A percentile compares a stretch with the other conserved stretches of the same genome.
Conservation (phyloP, 2,329 filamentous ascomycete species). For the Seiridium cupressi region DNA sequence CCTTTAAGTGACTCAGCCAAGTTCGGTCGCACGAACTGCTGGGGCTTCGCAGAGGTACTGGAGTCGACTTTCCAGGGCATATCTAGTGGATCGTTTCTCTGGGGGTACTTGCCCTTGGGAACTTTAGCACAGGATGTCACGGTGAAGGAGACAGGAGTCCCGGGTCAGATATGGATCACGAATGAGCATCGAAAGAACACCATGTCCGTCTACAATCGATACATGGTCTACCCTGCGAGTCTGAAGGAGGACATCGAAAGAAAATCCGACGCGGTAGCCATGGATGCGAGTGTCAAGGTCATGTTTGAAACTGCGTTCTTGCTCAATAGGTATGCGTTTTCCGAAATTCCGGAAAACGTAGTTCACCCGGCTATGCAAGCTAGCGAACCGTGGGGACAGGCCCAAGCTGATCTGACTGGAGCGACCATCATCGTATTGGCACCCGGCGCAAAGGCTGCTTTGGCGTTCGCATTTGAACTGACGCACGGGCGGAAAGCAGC, state of each 20-base stretch:
- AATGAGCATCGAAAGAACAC: slow-evolving; percentile 32
- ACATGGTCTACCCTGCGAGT: slow-evolving; percentile 18
- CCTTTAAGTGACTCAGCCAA: slow-evolving; percentile 31
- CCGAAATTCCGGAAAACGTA: slow-evolving; percentile 17
- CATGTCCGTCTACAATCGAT: slow-evolving; percentile 45
- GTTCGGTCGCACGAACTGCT: slow-evolving; percentile 47
- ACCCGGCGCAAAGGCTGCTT: slow-evolving; percentile 26
- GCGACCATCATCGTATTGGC: slow-evolving; percentile 31
- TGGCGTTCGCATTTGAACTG: slow-evolving; percentile 18
- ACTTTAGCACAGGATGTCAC: slow-evolving; percentile 34
- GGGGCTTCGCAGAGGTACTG: slow-evolving; percentile 43
- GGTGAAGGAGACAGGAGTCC: slow-evolving; percentile 23
- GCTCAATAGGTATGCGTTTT: slow-evolving; percentile 30
- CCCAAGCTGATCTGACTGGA: slow-evolving; percentile 29
- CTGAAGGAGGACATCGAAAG: slow-evolving; percentile 13
- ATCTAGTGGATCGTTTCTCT: slow-evolving; percentile 32
- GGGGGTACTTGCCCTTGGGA: slow-evolving; percentile 42
- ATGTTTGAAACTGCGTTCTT: slow-evolving; percentile 29
- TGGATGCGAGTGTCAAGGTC: slow-evolving; percentile 21
- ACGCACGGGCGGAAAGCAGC: slow-evolving; percentile 2
- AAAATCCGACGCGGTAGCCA: slow-evolving; percentile 17
- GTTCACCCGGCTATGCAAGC: slow-evolving; percentile 15
- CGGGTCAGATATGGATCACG: slow-evolving; percentile 34
- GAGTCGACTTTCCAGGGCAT: slow-evolving; percentile 36
- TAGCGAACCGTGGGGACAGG: slow-evolving; percentile 20